These are phyloP conservation scores for Parietichytrium sp. DNA, from an alignment of 108 stramenopile genomes.

Conservation along the genomic window DNA sequence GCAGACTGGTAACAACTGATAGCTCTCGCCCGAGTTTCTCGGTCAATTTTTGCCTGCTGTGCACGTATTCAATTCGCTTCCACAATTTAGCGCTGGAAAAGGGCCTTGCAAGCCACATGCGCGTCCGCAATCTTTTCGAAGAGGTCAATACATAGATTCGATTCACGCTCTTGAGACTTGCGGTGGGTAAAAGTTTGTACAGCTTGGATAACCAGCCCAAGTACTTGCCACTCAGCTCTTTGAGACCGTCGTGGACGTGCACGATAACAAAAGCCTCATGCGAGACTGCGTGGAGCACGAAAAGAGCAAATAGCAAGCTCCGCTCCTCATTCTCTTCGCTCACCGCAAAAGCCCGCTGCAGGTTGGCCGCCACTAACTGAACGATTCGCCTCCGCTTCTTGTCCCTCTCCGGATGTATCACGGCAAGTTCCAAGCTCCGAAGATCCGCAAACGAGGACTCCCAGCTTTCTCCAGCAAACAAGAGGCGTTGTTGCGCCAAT, in stretches of 20 bases:
- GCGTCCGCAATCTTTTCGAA: not conserved
- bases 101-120: slow-evolving; percentile 28
- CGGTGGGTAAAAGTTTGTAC: slow-evolving; percentile 6
- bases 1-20: no score
- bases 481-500: not conserved
- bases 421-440: not conserved
- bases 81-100: not conserved
- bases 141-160: not conserved
- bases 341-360: not conserved
- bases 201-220: not conserved
- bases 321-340: not conserved
- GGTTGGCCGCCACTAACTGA: not conserved
- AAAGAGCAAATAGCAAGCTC: not conserved
- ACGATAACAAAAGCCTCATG: not conserved
- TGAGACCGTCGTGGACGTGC: slow-evolving; percentile 27
- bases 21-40: slow-evolving; percentile 24
- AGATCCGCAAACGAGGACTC: not conserved
- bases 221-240: not conserved
- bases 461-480: not conserved
- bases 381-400: not conserved
- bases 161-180: not conserved
- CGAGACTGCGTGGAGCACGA: not conserved
- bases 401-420: not conserved
- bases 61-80: slow-evolving; percentile 35
- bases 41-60: not conserved